Evolutionary conservation across 345 rosid species (phyloP).

Genomic region (Populus ilicifolia): DNA sequence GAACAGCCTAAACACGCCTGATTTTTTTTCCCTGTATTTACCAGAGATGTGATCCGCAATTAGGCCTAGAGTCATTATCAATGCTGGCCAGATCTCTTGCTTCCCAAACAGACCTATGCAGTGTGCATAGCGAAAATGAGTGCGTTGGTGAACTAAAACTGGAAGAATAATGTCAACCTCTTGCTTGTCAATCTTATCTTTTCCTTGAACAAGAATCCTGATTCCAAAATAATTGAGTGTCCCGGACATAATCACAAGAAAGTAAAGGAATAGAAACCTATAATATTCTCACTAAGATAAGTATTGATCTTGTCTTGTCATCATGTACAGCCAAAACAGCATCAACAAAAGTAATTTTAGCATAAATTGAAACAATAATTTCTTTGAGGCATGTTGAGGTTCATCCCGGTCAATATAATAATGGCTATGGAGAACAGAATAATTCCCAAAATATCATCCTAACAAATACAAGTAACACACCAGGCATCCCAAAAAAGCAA

Average conservation of each 20-base stretch:
- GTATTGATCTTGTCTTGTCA: conserved; percentile 25
- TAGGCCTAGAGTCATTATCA: conserved; percentile 20
- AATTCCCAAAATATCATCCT: conserved; percentile 4
- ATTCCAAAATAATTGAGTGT: conserved; percentile 7
- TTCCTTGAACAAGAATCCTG: not conserved
- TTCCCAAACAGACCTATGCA: conserved; percentile 7
- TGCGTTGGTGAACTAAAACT: conserved; percentile 6
- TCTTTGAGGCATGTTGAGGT: conserved; percentile 10
- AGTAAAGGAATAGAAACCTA: conserved; percentile 17
- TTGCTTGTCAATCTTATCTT: conserved; percentile 11
- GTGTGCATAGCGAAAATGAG: not conserved
- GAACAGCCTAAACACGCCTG: not conserved
- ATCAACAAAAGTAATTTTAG: conserved; percentile 7
- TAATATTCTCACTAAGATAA: conserved; percentile 17
- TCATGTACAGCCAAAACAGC: conserved; percentile 18
- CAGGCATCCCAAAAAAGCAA: not conserved
- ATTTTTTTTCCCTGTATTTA: not conserved
- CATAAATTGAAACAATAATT: conserved; percentile 8
- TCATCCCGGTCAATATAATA: conserved; percentile 1
- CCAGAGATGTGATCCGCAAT: not conserved
- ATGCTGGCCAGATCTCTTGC: conserved; percentile 4
- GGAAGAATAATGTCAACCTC: conserved; percentile 22
- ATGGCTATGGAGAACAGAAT: not conserved
- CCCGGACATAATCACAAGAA: conserved; percentile 9
- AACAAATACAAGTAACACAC: not conserved